Base-by-base conservation (phyloP, 2,329 filamentous ascomycete species). In the Colletotrichum tropicale region DNA sequence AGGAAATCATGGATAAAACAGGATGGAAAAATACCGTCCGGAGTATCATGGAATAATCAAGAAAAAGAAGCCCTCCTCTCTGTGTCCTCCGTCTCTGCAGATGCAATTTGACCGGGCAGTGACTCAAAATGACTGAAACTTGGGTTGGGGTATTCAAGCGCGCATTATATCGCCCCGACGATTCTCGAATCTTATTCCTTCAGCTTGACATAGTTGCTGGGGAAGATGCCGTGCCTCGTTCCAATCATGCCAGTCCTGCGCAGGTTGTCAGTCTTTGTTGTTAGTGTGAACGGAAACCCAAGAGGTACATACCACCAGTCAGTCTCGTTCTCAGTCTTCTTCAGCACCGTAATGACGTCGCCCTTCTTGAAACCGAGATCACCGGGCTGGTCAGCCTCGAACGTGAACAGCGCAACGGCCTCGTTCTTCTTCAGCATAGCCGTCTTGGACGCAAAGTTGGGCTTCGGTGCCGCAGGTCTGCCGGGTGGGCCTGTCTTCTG, bases 281-380 rank as follows among this genome's bases (percentile, higher is more conserved):
- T 74, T 32, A 1, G 1, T 36, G 38, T 5, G 15, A 18, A 30
- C 61, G 65, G 0, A 38, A 0, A n/a, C 2, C 2, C 32, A 26
- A 16, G 9, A 16, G 8, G 2, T 18, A 90, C 92, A 80, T 89
- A 94, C 92, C 96, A 98, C 96, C 96, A 98, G 84, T 98, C 96
- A 73, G 96, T 96, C 74, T 95, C 94, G 80, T 94, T 98, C 6
- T 98, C 95, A 7, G 96, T 98, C 85, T 94, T 94, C 88, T 99
- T 98, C 73, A 98, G 84, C 74, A 99, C 96, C 1, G 96, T 98
- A 78, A 99, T 98, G 72, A 98, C 85, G 34, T 99, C 97, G 24
- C 97, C 97, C 89, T 99, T 99, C 66, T 76, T 76, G 38, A 99
- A 99, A 0, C 94, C 95, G 72, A 98, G 84, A 83, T 99, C 96